Conservation (phyloP, 1,139 yeast species). For the Geotrichum siamense region DNA sequence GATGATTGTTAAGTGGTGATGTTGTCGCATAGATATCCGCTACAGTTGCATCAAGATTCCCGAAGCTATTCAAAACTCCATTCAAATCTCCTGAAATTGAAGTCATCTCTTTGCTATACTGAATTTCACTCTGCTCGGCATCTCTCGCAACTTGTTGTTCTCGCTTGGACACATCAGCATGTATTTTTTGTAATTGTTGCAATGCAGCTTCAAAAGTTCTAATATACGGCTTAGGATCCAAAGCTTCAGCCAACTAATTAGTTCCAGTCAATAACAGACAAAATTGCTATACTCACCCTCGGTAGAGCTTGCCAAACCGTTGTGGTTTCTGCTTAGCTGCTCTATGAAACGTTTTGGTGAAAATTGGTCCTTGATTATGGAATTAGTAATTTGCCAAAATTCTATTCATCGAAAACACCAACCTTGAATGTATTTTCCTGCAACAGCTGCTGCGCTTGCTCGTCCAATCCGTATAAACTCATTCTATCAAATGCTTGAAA, state of each 20-base stretch:
- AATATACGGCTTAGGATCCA: conserved; percentile 90
- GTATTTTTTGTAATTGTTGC: conserved; percentile 56
- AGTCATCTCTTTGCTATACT: conserved; percentile 61
- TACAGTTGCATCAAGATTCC: conserved; percentile 52
- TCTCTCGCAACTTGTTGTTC: conserved; percentile 47
- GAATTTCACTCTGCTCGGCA: conserved; percentile 56
- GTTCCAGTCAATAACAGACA: neutral
- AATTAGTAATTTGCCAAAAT: neutral
- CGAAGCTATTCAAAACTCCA: conserved; percentile 38
- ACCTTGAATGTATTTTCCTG: conserved; percentile 65
- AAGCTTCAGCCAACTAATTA: conserved; percentile 22
- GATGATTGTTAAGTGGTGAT: conserved; percentile 64
- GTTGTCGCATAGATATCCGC: conserved; percentile 46
- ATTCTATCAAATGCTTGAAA: no score
- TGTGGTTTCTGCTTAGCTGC: conserved; percentile 64
- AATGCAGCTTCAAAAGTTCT: conserved; percentile 86
- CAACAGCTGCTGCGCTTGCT: conserved; percentile 58
- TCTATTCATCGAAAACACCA: neutral
- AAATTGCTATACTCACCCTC: conserved; percentile 40
- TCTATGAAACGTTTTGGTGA: conserved; percentile 84
- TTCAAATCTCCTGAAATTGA: conserved; percentile 11
- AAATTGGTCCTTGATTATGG: conserved; percentile 46
- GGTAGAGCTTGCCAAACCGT: conserved; percentile 37
- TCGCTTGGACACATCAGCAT: conserved; percentile 42
- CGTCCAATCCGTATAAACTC: conserved; percentile 55